A percentile compares a stretch with the other conserved stretches of the same genome.
These are phyloP conservation scores for Debaryomycetaceae sp. DNA, from an alignment of 1,139 yeast genomes.

Conservation along the genomic window DNA sequence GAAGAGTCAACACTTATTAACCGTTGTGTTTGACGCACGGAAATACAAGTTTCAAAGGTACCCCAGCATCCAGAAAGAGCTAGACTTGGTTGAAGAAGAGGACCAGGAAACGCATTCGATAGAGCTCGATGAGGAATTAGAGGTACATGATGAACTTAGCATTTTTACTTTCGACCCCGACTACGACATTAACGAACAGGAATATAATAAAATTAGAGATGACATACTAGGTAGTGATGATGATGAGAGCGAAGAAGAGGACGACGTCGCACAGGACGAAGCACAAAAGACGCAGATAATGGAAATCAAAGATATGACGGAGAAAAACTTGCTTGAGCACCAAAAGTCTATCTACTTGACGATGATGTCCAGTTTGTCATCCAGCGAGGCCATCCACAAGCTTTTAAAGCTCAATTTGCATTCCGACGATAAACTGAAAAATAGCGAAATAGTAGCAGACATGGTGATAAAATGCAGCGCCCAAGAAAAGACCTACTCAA, in stretches of 20 bases:
- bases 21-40: constrained; percentile 50
- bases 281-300: constrained; percentile 11
- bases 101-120: constrained; percentile 60
- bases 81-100: constrained; percentile 65
- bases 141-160: constrained; percentile 48
- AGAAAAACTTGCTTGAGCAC: constrained; percentile 55
- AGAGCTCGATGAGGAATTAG: constrained; percentile 44
- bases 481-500: constrained; percentile 85
- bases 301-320: constrained; percentile 65
- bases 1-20: constrained; percentile 48
- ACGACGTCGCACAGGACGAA: constrained; percentile 13
- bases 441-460: constrained; percentile 51
- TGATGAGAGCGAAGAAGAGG: constrained; percentile 18
- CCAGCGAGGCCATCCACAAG: constrained; percentile 93
- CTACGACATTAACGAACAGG: constrained; percentile 49
- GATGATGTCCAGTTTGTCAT: constrained; percentile 88
- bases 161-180: constrained; percentile 51
- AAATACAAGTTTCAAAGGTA: constrained; percentile 44
- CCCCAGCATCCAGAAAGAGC: constrained; percentile 37
- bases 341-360: constrained; percentile 79
- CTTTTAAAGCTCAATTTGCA: constrained; percentile 49
- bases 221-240: constrained; percentile 17
- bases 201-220: constrained; percentile 20
- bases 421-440: constrained; percentile 21
- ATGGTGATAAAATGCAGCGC: constrained; percentile 82